Evolutionary conservation across 139 green algal species (phyloP).

Genomic region (Desmodesmus armatus): DNA sequence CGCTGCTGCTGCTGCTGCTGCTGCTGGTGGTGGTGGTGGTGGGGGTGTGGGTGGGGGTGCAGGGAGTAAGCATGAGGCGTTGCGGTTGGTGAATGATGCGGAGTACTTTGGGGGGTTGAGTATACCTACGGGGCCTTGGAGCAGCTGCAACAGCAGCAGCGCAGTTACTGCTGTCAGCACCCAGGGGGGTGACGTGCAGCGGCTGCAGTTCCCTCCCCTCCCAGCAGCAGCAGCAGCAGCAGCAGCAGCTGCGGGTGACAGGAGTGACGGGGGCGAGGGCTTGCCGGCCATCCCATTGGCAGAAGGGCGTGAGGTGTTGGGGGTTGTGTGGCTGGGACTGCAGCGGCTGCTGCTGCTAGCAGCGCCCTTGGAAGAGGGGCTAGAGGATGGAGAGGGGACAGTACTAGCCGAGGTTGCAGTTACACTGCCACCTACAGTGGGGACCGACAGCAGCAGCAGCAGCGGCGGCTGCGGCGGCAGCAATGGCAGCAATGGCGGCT

Average conservation of each 20-base stretch:
- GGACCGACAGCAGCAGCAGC: slow-evolving; percentile 10
- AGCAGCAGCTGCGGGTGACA: slow-evolving; percentile 1
- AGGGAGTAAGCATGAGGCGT: neutral
- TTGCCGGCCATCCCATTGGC: slow-evolving; percentile 36
- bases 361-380: slow-evolving; percentile 44
- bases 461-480: neutral
- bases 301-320: slow-evolving; percentile 41
- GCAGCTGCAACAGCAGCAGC: slow-evolving; percentile 14
- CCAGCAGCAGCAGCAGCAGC: neutral
- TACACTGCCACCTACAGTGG: neutral
- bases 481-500: neutral
- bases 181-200: too few relatives aligned
- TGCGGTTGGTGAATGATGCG: neutral
- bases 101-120: too few relatives aligned
- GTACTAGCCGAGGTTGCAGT: slow-evolving; percentile 52
- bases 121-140: slow-evolving; percentile 28
- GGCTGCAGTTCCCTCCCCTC: slow-evolving; percentile 8
- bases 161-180: neutral
- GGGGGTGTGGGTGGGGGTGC: neutral
- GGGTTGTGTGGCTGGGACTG: slow-evolving; percentile 41
- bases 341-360: slow-evolving; percentile 56
- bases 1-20: neutral
- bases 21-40: neutral
- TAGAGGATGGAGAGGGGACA: slow-evolving; percentile 46
- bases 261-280: neutral